Evolutionary conservation across 208 protist genomes (phyloP).

Genomic region (Trypanosoma avium): DNA sequence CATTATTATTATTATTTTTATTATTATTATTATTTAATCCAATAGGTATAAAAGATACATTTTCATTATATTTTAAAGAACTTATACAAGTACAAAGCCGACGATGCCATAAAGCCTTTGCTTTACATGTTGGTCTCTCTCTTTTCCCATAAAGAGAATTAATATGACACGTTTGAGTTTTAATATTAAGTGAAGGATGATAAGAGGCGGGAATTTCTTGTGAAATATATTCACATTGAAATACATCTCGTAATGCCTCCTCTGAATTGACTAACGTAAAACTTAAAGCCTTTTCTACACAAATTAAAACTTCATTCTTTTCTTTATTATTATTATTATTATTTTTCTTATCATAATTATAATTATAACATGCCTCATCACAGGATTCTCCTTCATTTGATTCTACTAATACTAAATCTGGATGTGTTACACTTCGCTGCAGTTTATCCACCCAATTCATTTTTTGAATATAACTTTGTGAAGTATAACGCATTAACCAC

Average conservation of each 20-base stretch:
- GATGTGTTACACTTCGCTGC: slow-evolving; percentile 6
- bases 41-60: background rate
- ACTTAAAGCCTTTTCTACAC: slow-evolving; percentile 10
- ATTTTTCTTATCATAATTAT: background rate
- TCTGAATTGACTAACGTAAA: slow-evolving; percentile 11
- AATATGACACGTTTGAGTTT: slow-evolving; percentile 7
- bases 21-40: background rate
- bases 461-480: slow-evolving; percentile 14
- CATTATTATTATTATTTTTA: background rate
- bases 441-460: background rate
- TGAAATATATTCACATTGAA: slow-evolving; percentile 1
- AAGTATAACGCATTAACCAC: slow-evolving; percentile 27
- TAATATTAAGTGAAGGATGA: slow-evolving; percentile 9
- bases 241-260: slow-evolving; percentile 2
- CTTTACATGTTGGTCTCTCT: slow-evolving; percentile 18
- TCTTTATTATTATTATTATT: slow-evolving; percentile 4
- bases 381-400: slow-evolving; percentile 7
- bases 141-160: slow-evolving; percentile 20
- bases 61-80: background rate
- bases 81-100: slow-evolving; percentile 16
- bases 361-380: slow-evolving; percentile 3
- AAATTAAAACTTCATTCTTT: background rate
- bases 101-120: background rate
- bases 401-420: background rate
- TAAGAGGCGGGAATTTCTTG: slow-evolving; percentile 3